phyloP scores from a whole-genome alignment of 352 stramenopile genomes.

The Phytophthora fragariaefolia region DNA sequence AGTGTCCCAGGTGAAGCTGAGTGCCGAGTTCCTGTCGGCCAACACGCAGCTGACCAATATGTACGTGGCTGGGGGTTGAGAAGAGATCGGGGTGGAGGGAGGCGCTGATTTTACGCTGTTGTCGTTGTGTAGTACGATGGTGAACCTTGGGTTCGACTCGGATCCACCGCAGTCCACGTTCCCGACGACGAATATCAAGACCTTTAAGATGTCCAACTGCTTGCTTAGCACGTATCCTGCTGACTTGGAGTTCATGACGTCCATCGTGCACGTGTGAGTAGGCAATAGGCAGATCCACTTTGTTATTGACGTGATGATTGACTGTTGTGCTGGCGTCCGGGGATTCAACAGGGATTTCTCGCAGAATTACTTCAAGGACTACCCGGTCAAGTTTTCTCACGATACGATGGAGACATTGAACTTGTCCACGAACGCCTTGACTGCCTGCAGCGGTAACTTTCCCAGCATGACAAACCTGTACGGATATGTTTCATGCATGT shows the following conservation, averaged over 20 bases:
- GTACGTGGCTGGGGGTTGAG: constrained; percentile 30
- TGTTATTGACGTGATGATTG: not conserved
- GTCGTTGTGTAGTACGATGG: constrained; percentile 45
- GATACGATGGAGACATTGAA: constrained; percentile 54
- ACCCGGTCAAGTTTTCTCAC: constrained; percentile 57
- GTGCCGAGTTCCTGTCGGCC: constrained; percentile 35
- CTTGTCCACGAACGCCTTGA: constrained; percentile 61
- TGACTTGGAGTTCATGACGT: constrained; percentile 57
- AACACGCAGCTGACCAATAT: constrained; percentile 50
- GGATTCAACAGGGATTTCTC: constrained; percentile 53
- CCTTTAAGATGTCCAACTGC: constrained; percentile 65
- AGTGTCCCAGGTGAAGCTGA: constrained; percentile 48
- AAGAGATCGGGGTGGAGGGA: not conserved
- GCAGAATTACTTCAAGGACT: constrained; percentile 65
- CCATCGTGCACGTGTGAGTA: constrained; percentile 58
- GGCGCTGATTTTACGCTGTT: constrained; percentile 4
- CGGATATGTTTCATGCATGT: constrained; percentile 11
- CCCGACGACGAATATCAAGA: constrained; percentile 49
- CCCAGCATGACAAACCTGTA: constrained; percentile 60
- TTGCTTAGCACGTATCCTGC: constrained; percentile 56
- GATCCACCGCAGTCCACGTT: constrained; percentile 56
- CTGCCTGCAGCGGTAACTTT: constrained; percentile 53
- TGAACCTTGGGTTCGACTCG: constrained; percentile 57
- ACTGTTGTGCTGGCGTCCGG: not conserved
- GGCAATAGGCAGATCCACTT: not conserved